Evolutionary conservation across 164 flowering plant species (phyloP).

Genomic region (Litsea cubeba): DNA sequence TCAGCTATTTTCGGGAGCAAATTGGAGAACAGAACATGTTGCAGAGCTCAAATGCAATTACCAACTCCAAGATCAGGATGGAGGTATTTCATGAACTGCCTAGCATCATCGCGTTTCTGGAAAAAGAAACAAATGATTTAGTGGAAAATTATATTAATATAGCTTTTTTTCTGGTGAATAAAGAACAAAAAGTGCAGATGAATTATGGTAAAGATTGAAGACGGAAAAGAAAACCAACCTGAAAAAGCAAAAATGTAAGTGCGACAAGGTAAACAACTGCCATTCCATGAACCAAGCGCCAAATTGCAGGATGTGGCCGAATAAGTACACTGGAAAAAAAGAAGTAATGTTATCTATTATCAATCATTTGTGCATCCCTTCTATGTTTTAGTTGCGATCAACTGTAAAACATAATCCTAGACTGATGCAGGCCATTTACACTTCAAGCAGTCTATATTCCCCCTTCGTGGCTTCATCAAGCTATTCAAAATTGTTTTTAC

Average conservation of each 20-base stretch:
- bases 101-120: constrained; percentile 97
- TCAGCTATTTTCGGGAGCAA: not conserved
- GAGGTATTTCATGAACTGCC: constrained; percentile 94
- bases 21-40: not conserved
- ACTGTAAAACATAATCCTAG: not conserved
- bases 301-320: constrained; percentile 97
- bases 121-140: constrained; percentile 5
- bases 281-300: constrained; percentile 99
- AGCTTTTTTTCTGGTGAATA: not conserved
- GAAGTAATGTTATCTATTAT: not conserved
- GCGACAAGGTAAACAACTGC: constrained; percentile 93
- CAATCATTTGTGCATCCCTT: not conserved
- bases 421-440: not conserved
- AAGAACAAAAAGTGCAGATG: not conserved
- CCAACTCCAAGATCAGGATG: constrained; percentile 98
- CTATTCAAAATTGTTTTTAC: not conserved
- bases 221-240: constrained; percentile 44
- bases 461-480: not conserved
- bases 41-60: constrained; percentile 26
- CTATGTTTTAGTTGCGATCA: not conserved
- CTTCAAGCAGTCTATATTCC: not conserved
- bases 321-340: constrained; percentile 61
- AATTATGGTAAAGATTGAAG: not conserved
- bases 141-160: not conserved
- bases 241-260: constrained; percentile 95